Percentiles rank a stretch among this genome's conserved stretches.
Conservation (phyloP, 768 basidiomycete genomes). For the Inosperma sp. region DNA sequence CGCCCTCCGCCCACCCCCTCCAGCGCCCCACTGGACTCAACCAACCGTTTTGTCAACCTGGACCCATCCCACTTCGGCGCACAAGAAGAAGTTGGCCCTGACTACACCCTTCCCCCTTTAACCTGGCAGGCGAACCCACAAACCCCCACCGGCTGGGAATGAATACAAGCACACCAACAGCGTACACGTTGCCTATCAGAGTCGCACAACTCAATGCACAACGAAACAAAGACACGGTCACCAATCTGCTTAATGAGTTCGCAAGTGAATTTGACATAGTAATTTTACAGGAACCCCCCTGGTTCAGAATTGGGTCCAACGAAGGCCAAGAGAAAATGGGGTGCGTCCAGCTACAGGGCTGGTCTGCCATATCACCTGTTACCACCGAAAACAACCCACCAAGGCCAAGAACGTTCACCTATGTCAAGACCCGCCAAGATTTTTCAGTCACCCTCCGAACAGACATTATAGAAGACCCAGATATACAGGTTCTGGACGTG, state of each 20-base stretch:
- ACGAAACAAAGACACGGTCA: constrained; percentile 10
- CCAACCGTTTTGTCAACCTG: not conserved
- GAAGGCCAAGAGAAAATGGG: constrained; percentile 13
- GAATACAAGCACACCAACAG: not conserved
- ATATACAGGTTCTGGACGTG: constrained; percentile 23
- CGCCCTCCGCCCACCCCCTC: not conserved
- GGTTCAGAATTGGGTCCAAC: constrained; percentile 17
- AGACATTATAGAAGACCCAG: constrained; percentile 6
- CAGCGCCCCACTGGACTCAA: not conserved
- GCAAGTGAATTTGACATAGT: constrained; percentile 20
- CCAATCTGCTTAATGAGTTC: constrained; percentile 16
- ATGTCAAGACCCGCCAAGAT: not conserved
- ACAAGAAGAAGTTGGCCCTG: not conserved
- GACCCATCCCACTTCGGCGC: not conserved
- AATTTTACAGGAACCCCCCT: constrained; percentile 23
- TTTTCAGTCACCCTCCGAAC: not conserved
- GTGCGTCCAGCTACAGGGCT: constrained; percentile 5
- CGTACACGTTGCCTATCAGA: not conserved
- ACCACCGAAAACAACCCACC: not conserved
- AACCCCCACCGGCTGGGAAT: not conserved
- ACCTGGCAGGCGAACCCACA: not conserved
- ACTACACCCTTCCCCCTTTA: not conserved
- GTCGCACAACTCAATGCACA: constrained; percentile 17
- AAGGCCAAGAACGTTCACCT: not conserved
- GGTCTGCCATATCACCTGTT: constrained; percentile 2